Conservation (phyloP, 2,329 filamentous ascomycete genomes). For the Claviceps sp. region DNA sequence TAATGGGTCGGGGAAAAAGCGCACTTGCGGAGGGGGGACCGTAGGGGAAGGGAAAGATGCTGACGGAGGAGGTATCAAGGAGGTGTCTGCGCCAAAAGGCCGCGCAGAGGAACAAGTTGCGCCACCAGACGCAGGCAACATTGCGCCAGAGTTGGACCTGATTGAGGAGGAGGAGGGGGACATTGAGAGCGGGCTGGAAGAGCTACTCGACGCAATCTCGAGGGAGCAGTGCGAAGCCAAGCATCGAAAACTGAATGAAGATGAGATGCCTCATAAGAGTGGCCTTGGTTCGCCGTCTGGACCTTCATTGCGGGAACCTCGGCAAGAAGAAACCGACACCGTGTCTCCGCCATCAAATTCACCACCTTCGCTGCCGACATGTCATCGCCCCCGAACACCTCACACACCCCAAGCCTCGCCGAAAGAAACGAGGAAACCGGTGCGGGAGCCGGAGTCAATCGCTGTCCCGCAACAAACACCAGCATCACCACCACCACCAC, state of each 20-base stretch:
- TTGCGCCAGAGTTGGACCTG: slow-evolving; percentile 8
- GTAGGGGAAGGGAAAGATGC: background rate
- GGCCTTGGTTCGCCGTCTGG: background rate
- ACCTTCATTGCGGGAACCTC: background rate
- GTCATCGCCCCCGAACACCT: background rate
- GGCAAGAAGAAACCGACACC: background rate
- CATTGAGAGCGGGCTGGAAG: slow-evolving; percentile 9
- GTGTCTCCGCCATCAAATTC: slow-evolving; percentile 1
- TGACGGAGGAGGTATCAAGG: background rate
- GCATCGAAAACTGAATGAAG: too few relatives aligned
- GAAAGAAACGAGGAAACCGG: background rate
- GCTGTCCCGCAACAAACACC: slow-evolving; percentile 4
- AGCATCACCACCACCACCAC: slow-evolving; percentile 12
- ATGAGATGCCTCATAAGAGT: background rate
- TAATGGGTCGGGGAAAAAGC: slow-evolving; percentile 19
- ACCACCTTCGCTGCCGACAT: background rate
- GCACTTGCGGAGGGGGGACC: slow-evolving; percentile 1
- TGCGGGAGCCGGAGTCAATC: background rate
- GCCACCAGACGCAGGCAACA: background rate
- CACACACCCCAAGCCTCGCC: background rate
- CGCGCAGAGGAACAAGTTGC: background rate
- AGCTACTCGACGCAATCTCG: slow-evolving; percentile 8
- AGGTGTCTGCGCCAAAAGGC: background rate
- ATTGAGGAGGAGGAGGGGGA: slow-evolving; percentile 12
- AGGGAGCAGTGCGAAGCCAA: slow-evolving; percentile 6